Conservation (phyloP, 805 yeast species). For the Metschnikowia lunata region DNA sequence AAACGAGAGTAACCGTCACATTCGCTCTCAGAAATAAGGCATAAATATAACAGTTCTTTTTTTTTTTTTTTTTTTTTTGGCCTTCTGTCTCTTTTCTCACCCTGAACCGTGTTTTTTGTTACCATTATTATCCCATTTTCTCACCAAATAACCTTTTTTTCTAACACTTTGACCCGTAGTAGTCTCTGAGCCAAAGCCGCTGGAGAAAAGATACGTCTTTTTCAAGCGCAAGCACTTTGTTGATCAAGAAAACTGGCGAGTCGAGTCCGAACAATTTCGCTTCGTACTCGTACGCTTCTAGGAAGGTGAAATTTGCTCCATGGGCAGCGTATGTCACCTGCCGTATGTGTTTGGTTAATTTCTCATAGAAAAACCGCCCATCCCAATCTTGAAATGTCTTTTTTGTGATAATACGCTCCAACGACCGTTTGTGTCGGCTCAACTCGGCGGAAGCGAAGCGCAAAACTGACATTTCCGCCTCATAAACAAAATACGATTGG, state of each 20-base stretch:
- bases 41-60: too few relatives aligned
- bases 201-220: neutral
- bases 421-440: neutral
- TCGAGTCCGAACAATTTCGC: neutral
- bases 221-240: neutral
- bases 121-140: too few relatives aligned
- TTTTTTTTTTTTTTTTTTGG: too few relatives aligned
- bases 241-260: neutral
- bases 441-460: neutral
- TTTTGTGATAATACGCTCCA: neutral
- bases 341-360: neutral
- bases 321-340: neutral
- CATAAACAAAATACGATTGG: neutral
- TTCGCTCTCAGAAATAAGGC: too few relatives aligned
- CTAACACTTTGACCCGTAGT: neutral
- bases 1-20: too few relatives aligned
- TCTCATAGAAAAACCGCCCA: neutral
- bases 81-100: too few relatives aligned
- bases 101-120: too few relatives aligned
- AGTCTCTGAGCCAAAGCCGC: neutral
- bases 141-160: too few relatives aligned
- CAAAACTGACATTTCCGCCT: conserved; percentile 5
- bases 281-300: neutral
- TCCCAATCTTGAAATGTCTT: neutral
- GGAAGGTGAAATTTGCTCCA: neutral